Conservation (phyloP, 2,329 filamentous ascomycete species). For the Ceratocystis harringtonii region DNA sequence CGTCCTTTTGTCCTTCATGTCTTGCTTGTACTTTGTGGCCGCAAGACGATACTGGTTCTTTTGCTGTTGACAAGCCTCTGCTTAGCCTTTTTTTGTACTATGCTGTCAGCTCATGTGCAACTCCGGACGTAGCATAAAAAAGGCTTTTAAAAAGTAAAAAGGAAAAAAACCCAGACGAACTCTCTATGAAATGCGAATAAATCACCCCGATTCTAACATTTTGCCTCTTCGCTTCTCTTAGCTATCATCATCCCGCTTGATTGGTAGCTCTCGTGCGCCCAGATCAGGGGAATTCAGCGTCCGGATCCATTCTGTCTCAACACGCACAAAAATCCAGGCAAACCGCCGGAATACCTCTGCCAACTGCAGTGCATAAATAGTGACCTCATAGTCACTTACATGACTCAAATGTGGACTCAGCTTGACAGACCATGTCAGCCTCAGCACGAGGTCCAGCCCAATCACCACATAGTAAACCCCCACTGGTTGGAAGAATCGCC, state of each 20-base stretch:
- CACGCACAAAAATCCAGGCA: constrained; percentile 94
- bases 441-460: constrained; percentile 59
- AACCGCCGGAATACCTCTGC: constrained; percentile 78
- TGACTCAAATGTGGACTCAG: constrained; percentile 68
- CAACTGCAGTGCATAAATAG: constrained; percentile 75
- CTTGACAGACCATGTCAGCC: constrained; percentile 86
- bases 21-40: not conserved
- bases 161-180: not conserved
- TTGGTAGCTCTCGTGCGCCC: constrained; percentile 55
- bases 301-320: constrained; percentile 83
- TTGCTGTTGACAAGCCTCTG: not conserved
- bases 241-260: constrained; percentile 37
- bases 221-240: constrained; percentile 13
- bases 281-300: constrained; percentile 52
- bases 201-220: not conserved
- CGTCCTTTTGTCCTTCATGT: not conserved
- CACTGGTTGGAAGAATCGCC: constrained; percentile 56
- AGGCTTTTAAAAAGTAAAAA: not conserved
- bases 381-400: constrained; percentile 73
- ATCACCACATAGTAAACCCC: constrained; percentile 74
- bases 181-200: not conserved
- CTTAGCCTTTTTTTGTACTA: not conserved
- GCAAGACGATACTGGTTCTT: not conserved
- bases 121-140: not conserved
- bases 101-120: not conserved